Percentiles rank a stretch among this genome's conserved stretches.
Conservation (phyloP, 2,329 filamentous ascomycete genomes). For the Myriangium duriaei region DNA sequence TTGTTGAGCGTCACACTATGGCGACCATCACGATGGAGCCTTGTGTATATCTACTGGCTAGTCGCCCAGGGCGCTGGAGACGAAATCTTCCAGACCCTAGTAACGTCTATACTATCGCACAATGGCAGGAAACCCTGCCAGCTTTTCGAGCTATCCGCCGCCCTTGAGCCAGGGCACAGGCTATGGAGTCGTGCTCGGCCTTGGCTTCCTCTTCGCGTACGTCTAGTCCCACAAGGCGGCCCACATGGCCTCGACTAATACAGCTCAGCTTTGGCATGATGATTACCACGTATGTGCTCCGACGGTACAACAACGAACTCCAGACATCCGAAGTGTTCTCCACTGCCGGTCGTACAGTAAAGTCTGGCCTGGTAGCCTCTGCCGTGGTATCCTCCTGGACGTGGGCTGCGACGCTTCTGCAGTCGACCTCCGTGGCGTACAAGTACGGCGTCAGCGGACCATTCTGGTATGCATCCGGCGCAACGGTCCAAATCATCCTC, state of each 20-base stretch:
- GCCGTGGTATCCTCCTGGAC: slow-evolving; percentile 93
- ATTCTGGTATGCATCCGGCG: slow-evolving; percentile 54
- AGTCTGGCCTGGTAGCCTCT: slow-evolving; percentile 74
- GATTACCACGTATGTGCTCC: slow-evolving; percentile 56
- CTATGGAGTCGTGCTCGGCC: slow-evolving; percentile 65
- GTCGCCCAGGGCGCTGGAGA: too few relatives aligned
- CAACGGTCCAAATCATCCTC: slow-evolving; percentile 74
- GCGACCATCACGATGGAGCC: too few relatives aligned
- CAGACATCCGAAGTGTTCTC: slow-evolving; percentile 91
- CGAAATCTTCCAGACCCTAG: too few relatives aligned
- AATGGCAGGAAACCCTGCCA: background rate
- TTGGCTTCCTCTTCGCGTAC: slow-evolving; percentile 59
- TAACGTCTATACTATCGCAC: too few relatives aligned
- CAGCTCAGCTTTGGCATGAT: slow-evolving; percentile 51
- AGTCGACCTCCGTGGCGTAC: slow-evolving; percentile 57
- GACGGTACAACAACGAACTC: slow-evolving; percentile 60
- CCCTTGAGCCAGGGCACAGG: slow-evolving; percentile 49
- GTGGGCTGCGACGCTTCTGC: slow-evolving; percentile 66
- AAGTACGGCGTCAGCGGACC: slow-evolving; percentile 50
- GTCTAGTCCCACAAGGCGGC: slow-evolving; percentile 12
- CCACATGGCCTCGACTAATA: slow-evolving; percentile 11
- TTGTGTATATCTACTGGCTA: too few relatives aligned
- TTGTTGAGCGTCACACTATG: too few relatives aligned
- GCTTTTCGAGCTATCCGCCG: slow-evolving; percentile 3
- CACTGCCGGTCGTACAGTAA: slow-evolving; percentile 77